Base-by-base conservation (phyloP, 2,329 filamentous ascomycete genomes). In the Zasmidium cellare region DNA sequence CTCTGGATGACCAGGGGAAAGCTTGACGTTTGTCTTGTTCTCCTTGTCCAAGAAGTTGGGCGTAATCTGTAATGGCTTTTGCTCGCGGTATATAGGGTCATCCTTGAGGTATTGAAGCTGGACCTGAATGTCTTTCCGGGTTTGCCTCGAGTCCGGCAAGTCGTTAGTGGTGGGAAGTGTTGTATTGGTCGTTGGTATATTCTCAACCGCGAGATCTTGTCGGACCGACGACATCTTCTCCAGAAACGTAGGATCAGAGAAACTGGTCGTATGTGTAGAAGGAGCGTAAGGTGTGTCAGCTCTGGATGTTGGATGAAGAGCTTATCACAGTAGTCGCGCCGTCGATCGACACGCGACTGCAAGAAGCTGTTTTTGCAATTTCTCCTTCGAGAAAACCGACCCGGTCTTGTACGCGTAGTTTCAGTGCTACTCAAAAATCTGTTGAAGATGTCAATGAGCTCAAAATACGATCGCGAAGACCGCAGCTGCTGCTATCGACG, bases 81-180 rank as follows among this genome's bases (percentile, higher is more conserved):
- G 56, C 9, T 51, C 60, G 1, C 65, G 51, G 55, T 70, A 71
- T 3, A 67, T 57, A 9, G 65, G 63, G 31, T 65, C 60, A 38
- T 67, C 58, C 22, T 65, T 62, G n/a, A 71, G 62, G 56, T 70
- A 71, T 23, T 65, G 63, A 3, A 70, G 55, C 28, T 61, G 63
- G 7, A 68, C 68, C 25, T 65, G 24, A 9, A 70, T 57, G 47
- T 84, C 81, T 71, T 72, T 3, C 75, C 79, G 61, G 78, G 35
- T 9, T 3, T 16, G 35, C n/a, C 16, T 14, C 78, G 7, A 75
- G 53, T 9, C 61, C 63, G 25, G 5, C 6, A 11, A 28, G 25
- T 28, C 25, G 25, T n/a, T n/a, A n/a, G n/a, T n/a, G n/a, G n/a
- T n/a, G n/a, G n/a, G n/a, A n/a, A n/a, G n/a, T n/a, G 25, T 28